Conservation (phyloP, 2,329 filamentous ascomycete genomes). For the Cercospora sp. region DNA sequence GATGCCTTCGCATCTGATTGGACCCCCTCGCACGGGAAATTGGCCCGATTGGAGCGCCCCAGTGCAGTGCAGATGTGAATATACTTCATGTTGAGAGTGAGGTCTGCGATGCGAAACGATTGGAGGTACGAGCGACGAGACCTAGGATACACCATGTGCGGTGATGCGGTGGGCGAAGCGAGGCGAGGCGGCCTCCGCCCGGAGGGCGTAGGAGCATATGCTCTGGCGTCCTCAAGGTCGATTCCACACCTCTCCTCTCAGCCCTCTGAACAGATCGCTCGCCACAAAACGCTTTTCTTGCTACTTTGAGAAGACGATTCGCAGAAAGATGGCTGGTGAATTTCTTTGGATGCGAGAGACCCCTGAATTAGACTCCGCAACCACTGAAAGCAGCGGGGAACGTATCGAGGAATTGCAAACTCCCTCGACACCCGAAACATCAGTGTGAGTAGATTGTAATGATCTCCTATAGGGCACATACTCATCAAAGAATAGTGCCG, state of each 20-base stretch:
- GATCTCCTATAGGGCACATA: too few species aligned
- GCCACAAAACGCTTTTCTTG: not conserved
- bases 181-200: not conserved
- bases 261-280: not conserved
- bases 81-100: not conserved
- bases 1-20: not conserved
- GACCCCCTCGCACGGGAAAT: too few species aligned
- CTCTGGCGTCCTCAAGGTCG: not conserved
- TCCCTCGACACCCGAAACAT: not conserved
- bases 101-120: not conserved
- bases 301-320: not conserved
- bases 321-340: not conserved
- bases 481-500: not conserved
- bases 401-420: not conserved
- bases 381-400: not conserved
- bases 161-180: not conserved
- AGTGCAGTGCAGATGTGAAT: not conserved
- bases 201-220: constrained; percentile 3
- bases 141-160: not conserved
- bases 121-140: not conserved
- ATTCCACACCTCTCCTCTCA: not conserved
- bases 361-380: not conserved
- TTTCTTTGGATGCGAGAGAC: not conserved
- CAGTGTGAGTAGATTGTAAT: not conserved
- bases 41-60: too few species aligned